Base-by-base conservation (phyloP, 2,329 filamentous ascomycete genomes). In the Trichoderma arundinaceum region DNA sequence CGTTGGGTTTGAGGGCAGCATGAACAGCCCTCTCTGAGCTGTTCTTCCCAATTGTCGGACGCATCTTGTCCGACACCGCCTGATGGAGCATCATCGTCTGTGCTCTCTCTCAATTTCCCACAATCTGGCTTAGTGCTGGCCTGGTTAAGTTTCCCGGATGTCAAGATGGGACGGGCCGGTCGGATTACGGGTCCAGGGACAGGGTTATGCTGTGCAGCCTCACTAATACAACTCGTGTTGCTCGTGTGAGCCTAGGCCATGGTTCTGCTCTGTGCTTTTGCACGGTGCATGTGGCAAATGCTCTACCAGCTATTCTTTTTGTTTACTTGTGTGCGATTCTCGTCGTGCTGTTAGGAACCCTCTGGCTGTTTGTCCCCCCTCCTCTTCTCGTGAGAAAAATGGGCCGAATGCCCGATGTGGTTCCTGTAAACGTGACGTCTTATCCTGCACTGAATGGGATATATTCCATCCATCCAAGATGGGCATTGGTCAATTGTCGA, bases 151-250 rank as follows among this genome's bases (percentile, higher is more conserved):
- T 13, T 7, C 7, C 15, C 41, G 10, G 22, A 19, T 17, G 19
- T 61, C 22, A 35, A 33, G 22, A 44, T 43, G 58, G 48, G 38
- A 43, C 58, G 46, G 58, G 2, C 58, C 46, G 58, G 43, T 35
- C 56, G 56, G 38, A 33, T 33, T 61, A 61, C 52, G 58, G 46
- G 48, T 52, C 46, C 13, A 35, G 48, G 38, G 58, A 43, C 35
- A 39, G 15, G 48, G 7, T 22, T 3, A 43, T 61, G 48, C 3
- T 61, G 46, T 60, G 57, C 46, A 38, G 44, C 57, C 19, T 39
- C 57, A 46, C 19, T 28, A 22, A 38, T 12, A 49, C 22, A 28
- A 7, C 33, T 10, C 19, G 44, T 39, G 57, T 39, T n/a, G 39
- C 44, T 49, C 17, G 15, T 56, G n/a, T 8, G 17, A n/a, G 32